Conservation (phyloP, 208 protist species). For the Trypanosoma theileri region DNA sequence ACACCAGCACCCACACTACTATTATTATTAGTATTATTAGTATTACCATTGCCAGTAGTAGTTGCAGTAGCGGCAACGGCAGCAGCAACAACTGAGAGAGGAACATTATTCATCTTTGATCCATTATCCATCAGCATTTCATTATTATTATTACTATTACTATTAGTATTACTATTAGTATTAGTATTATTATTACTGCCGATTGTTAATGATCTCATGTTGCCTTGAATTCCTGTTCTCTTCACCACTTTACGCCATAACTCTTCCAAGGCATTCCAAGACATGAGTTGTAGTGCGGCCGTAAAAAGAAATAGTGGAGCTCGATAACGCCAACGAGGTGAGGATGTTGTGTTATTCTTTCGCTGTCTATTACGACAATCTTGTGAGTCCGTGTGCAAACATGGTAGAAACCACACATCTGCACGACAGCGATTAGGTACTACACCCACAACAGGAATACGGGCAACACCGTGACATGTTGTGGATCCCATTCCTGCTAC, state of each 20-base stretch:
- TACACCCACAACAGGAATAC: conserved; percentile 29
- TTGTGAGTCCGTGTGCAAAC: too few species aligned
- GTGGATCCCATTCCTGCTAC: background rate
- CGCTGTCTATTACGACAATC: too few species aligned
- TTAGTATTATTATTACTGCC: background rate
- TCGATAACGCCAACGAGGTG: too few species aligned
- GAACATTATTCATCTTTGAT: background rate
- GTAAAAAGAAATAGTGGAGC: too few species aligned
- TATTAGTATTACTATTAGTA: background rate
- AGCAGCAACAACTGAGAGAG: conserved; percentile 69
- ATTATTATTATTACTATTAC: conserved; percentile 1
- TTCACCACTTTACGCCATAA: too few species aligned
- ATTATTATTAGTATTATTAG: background rate
- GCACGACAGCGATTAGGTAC: too few species aligned
- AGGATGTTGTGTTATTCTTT: too few species aligned
- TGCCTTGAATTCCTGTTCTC: too few species aligned
- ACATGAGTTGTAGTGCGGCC: too few species aligned
- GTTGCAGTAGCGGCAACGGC: conserved; percentile 74
- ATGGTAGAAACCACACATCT: too few species aligned
- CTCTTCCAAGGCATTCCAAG: too few species aligned
- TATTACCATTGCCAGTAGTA: conserved; percentile 40
- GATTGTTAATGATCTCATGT: background rate
- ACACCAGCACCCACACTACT: background rate
- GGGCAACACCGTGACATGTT: background rate
- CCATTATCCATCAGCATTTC: background rate